Conservation (phyloP, 768 basidiomycete species). For the Xerocomellus dryophilus region DNA sequence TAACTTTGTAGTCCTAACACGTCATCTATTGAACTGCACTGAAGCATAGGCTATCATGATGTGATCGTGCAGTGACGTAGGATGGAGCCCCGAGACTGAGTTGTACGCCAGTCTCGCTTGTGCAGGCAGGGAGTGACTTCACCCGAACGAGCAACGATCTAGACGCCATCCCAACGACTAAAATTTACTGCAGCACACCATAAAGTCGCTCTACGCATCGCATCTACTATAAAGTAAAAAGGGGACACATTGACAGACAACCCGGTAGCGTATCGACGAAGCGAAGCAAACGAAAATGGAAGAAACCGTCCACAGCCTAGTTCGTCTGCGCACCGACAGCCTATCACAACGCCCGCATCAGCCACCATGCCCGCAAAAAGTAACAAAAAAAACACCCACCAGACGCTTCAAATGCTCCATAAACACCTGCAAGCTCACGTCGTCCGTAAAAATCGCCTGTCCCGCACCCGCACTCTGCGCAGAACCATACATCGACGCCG, state of each 20-base stretch:
- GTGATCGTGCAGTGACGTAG: no score
- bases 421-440: slow-evolving; percentile 96
- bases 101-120: no score
- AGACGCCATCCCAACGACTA: no score
- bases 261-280: slow-evolving; percentile 7
- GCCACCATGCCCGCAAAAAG: background rate
- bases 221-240: slow-evolving; percentile 17
- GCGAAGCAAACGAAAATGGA: background rate
- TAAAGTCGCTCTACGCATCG: no score
- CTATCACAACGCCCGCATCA: slow-evolving; percentile 30
- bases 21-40: no score
- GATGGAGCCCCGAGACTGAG: no score
- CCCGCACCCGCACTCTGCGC: slow-evolving; percentile 64
- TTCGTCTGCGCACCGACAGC: slow-evolving; percentile 71
- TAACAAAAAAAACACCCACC: slow-evolving; percentile 46
- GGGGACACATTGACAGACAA: slow-evolving; percentile 6
- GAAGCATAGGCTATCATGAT: no score
- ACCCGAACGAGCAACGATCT: no score
- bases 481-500: slow-evolving; percentile 84
- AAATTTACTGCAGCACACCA: no score
- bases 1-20: no score
- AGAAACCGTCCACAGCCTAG: slow-evolving; percentile 26
- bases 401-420: slow-evolving; percentile 96
- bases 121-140: no score
- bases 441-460: slow-evolving; percentile 97